Base-by-base conservation (phyloP, 768 basidiomycete species). In the Hericium coralloides region DNA sequence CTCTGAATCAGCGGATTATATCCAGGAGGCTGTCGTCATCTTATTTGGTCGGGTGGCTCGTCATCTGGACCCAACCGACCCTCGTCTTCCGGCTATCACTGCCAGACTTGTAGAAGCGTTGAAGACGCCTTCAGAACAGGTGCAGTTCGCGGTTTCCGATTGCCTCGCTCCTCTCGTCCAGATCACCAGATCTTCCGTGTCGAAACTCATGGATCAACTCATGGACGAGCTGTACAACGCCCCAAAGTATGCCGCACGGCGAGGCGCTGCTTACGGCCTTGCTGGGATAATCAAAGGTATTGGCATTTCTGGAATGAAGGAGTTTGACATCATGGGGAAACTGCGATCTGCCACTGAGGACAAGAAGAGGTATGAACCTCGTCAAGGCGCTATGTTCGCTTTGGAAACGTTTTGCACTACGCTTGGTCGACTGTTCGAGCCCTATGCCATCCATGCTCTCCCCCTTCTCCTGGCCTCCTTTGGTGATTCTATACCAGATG, bases 231-330 rank as follows among this genome's bases (percentile, higher is more conserved):
- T 98, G 17, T 83, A 89, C 58, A 77, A 82, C 51, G 85, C 84
- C 4, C 75, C 82, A 8, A 98, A 94, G 68, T 98, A 99, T 66
- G 95, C 92, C 10, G 79, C 82, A 52, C 82, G 97, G n/a, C 82
- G 95, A n/a, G 97, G 97, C 36, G 95, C 95, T 1, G 95, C 95
- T 1, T 98, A 98, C 69, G 97, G 95, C 43, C 73, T 99, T 18
- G 93, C 95, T 2, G 97, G 97, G 25, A 81, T 92, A 45, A 78
- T 98, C 67, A 90, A 89, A 65, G 97, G 97, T n/a, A 80, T 85
- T 1, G 97, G 97, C 1, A 81, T 98, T 26, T 76, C 82, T 0
- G 82, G 85, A 0, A 82, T 98, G 74, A 92, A 94, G 67, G 85
- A 93, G 66, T 89, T 87, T 67, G 76, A 86, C 54, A 74, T 98